Base-by-base conservation (phyloP, 257 asterid species). In the Solanum sitiens region DNA sequence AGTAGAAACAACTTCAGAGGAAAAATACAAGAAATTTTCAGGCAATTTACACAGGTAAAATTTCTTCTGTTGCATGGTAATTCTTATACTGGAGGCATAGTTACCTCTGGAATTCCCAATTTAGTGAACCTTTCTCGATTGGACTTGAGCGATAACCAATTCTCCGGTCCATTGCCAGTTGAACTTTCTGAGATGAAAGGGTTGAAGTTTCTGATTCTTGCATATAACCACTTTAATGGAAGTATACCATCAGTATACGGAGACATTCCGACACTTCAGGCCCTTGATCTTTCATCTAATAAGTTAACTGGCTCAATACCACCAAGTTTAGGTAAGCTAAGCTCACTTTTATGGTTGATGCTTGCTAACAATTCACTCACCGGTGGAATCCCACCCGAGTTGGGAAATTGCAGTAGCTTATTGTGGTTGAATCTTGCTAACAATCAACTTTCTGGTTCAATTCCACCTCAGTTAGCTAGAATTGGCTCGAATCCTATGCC, bases 201-300 rank as follows among this genome's bases (percentile, higher is more conserved):
- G 87, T 89, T 97, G 53, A 92, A 85, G 90, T 96, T 94, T 89
- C 87, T 97, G 90, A 87, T 95, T 86, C 98, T 97, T 30, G 95
- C 99, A 16, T 86, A 86, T 89, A 97, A 96, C 90, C 92, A 86
- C 21, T 97, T 96, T 90, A 87, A 91, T 11, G 99, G 99, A 11
- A 87, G 72, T 70, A 95, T 97, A 88, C 99, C 99, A 25, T 50
- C 89, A 5, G 96, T 92, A 86, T 97, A 92, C 33, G 99, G 99
- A 33, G 76, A 91, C 76, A 90, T 97, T 15, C 87, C 84, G 4
- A 92, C 93, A 1, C 94, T 97, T 32, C 99, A 97, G 85, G 98
- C 98, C 10, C 92, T 97, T 77, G 99, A 97, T 89, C 94, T 97
- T 39, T 97, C 99, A 33, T 96, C 89, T 91, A 97, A 97, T 85